Evolutionary conservation across 108 stramenopile genomes (phyloP).

Genomic region (Nannochloropsis gaditana): DNA sequence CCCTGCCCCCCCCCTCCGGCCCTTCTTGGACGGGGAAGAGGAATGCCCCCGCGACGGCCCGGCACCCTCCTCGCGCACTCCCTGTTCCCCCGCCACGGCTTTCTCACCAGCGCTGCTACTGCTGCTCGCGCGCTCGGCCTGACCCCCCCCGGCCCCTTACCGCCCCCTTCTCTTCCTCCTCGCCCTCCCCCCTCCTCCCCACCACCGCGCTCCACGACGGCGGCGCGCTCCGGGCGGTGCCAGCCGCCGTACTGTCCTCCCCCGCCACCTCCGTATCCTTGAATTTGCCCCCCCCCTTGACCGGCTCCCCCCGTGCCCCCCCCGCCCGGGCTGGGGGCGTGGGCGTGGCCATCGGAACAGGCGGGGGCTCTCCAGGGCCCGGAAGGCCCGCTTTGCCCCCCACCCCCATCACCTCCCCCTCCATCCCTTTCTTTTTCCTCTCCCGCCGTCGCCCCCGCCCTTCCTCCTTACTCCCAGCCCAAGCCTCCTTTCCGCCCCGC

Average conservation of each 20-base stretch:
- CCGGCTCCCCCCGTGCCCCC: neutral
- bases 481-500: neutral
- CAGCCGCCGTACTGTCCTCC: neutral
- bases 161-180: neutral
- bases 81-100: neutral
- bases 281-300: neutral
- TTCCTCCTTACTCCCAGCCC: neutral
- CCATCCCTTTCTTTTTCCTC: neutral
- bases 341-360: neutral
- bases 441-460: neutral
- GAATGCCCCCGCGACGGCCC: neutral
- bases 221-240: neutral
- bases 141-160: no score
- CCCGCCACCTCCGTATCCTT: neutral
- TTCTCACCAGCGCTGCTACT: neutral
- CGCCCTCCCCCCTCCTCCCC: neutral
- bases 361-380: neutral
- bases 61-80: neutral
- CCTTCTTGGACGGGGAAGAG: neutral
- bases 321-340: neutral
- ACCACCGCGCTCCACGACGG: slow-evolving; percentile 1
- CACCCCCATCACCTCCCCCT: neutral
- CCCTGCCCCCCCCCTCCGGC: neutral
- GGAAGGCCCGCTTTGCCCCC: no score
- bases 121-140: neutral